A percentile compares a stretch with the other conserved stretches of the same genome.
These are phyloP conservation scores for Rhizoctonia solani DNA, from an alignment of 1,284 basidiomycete species.

Conservation along the genomic window DNA sequence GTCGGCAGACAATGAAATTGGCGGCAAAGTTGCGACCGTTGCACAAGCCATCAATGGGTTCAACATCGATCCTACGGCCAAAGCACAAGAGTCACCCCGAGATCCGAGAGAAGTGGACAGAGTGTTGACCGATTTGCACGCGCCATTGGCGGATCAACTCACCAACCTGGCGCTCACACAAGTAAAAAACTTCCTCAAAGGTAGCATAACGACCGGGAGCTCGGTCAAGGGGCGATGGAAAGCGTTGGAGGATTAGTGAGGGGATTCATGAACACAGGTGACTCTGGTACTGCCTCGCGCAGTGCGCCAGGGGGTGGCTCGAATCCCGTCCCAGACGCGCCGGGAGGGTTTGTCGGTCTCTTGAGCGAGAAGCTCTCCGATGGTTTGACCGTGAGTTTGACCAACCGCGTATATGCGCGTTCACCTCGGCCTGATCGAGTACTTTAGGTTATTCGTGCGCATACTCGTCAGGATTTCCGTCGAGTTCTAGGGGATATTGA, in stretches of 20 bases:
- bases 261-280: slow-evolving; percentile 18
- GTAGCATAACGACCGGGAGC: slow-evolving; percentile 30
- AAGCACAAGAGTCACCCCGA: slow-evolving; percentile 48
- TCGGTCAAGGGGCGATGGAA: slow-evolving; percentile 31
- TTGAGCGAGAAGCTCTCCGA: slow-evolving; percentile 35
- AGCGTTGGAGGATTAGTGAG: slow-evolving; percentile 25
- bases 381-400: slow-evolving; percentile 24
- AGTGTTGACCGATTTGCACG: slow-evolving; percentile 32
- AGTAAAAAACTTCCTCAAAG: slow-evolving; percentile 36
- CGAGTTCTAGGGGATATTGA: slow-evolving; percentile 35
- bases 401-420: background rate
- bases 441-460: slow-evolving; percentile 20
- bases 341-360: slow-evolving; percentile 27
- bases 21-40: slow-evolving; percentile 22
- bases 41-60: slow-evolving; percentile 57
- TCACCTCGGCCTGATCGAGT: background rate
- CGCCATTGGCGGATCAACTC: slow-evolving; percentile 33
- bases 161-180: slow-evolving; percentile 31
- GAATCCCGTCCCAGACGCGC: slow-evolving; percentile 2
- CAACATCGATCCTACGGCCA: slow-evolving; percentile 67
- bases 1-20: slow-evolving; percentile 17
- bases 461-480: slow-evolving; percentile 34
- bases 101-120: slow-evolving; percentile 33
- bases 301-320: background rate
- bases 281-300: slow-evolving; percentile 5